Conservation (phyloP, 805 yeast species). For the Metschnikowia proteae region DNA sequence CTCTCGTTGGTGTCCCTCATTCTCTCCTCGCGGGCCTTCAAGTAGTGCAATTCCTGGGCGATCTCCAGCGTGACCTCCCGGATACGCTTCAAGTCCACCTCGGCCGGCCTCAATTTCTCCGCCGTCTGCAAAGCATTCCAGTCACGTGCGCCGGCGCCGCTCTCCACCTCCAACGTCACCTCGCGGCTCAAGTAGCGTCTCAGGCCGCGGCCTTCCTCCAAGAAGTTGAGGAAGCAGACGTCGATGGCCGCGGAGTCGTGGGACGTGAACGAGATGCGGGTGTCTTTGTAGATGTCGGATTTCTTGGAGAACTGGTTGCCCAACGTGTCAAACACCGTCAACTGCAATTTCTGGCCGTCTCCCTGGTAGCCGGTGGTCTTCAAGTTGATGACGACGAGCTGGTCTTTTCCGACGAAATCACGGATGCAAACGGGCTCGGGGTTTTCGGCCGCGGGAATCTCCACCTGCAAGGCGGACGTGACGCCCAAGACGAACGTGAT, state of each 20-base stretch:
- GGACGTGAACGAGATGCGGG: slow-evolving; percentile 79
- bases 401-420: slow-evolving; percentile 82
- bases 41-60: slow-evolving; percentile 71
- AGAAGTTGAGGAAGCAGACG: slow-evolving; percentile 78
- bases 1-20: slow-evolving; percentile 96
- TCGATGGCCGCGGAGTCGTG: slow-evolving; percentile 83
- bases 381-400: slow-evolving; percentile 81
- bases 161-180: slow-evolving; percentile 86
- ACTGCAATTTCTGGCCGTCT: slow-evolving; percentile 80
- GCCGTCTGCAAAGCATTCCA: slow-evolving; percentile 94
- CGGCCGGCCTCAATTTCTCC: slow-evolving; percentile 90
- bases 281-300: slow-evolving; percentile 69
- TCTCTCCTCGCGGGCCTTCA: slow-evolving; percentile 83
- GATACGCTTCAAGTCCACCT: slow-evolving; percentile 81
- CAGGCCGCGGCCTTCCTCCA: slow-evolving; percentile 21
- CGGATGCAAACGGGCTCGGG: slow-evolving; percentile 78
- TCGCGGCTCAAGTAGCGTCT: slow-evolving; percentile 55
- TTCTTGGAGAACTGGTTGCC: slow-evolving; percentile 81
- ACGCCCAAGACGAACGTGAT: slow-evolving; percentile 20
- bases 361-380: slow-evolving; percentile 70
- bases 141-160: slow-evolving; percentile 96
- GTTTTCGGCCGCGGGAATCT: slow-evolving; percentile 45
- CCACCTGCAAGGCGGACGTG: slow-evolving; percentile 47
- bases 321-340: slow-evolving; percentile 66
- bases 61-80: slow-evolving; percentile 86